These are phyloP conservation scores for Microthlaspi erraticum DNA, from an alignment of 345 rosid genomes.

Conservation along the genomic window DNA sequence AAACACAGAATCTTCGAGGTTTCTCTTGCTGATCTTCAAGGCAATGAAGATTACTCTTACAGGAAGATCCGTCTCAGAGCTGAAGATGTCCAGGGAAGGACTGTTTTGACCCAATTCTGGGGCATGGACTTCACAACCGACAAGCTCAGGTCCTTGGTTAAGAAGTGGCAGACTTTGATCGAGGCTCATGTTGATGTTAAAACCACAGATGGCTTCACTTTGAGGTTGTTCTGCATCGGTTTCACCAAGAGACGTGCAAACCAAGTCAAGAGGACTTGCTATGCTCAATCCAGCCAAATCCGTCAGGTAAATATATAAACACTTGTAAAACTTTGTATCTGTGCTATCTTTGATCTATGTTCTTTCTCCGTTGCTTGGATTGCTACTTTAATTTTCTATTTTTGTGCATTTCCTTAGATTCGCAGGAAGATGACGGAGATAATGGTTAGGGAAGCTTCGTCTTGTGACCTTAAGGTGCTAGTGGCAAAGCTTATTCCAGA, in stretches of 20 bases:
- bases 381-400: neutral
- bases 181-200: constrained; percentile 98
- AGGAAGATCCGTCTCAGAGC: constrained; percentile 94
- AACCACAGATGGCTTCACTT: constrained; percentile 83
- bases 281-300: constrained; percentile 95
- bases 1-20: constrained; percentile 91
- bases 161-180: constrained; percentile 92
- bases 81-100: constrained; percentile 93
- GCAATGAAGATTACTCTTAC: constrained; percentile 82
- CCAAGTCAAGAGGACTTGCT: constrained; percentile 93
- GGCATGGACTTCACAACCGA: constrained; percentile 94
- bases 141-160: constrained; percentile 92
- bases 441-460: constrained; percentile 78
- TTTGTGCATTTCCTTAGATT: constrained; percentile 50
- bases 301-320: constrained; percentile 50
- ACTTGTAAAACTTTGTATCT: neutral
- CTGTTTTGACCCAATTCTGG: constrained; percentile 95
- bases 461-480: constrained; percentile 89
- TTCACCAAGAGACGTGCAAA: constrained; percentile 94
- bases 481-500: constrained; percentile 86
- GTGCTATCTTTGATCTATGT: neutral
- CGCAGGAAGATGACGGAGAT: constrained; percentile 94
- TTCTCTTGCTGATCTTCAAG: constrained; percentile 88
- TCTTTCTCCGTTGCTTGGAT: neutral
- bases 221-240: constrained; percentile 92